Evolutionary conservation across 2,329 filamentous ascomycete species (phyloP), one percentile per base, ranked within the genome.

Genomic region (Diplodia scrobiculata): DNA sequence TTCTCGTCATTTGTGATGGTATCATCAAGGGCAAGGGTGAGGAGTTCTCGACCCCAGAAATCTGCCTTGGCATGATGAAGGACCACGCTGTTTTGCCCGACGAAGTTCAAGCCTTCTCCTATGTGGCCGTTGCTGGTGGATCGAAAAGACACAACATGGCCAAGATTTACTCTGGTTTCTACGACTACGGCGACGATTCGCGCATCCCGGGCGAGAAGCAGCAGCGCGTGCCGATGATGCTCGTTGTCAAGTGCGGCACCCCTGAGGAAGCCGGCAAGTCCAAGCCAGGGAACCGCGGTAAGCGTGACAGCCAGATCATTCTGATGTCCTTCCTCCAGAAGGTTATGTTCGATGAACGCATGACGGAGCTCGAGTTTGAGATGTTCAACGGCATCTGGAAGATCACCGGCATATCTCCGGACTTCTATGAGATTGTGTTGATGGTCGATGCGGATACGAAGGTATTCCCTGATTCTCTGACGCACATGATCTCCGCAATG

Each of bases 361-460:
- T 99, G 95, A 99, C 96, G 19, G 94, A 99, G 78, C 89, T 99
- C 63, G 95, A 99, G 78, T 99, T 92, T 75, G 95, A 99, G 76
- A 98, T 99, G 91, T 99, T 99, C 83, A 99, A 98, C 76, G 95
- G 95, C 64, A 84, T 99, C 69, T 99, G 94, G 93, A 97, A 97
- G 78, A 91, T 99, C 52, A 99, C 95, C 19, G 96, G 96, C 71
- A 98, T 99, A 69, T 96, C 93, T 3, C 95, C 95, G 14, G 95
- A 99, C 79, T 99, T 93, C 78, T 99, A 98, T 79, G 95, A 99
- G 78, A 89, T 94, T 27, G 91, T 98, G 68, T 91, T 99, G 79
- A 98, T 98, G 94, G 95, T 99, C 60, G 95, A 99, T 79, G 95
- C 95, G 76, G 95, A 99, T 79, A 99, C 95, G 54, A 99, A 99